phyloP scores from a whole-genome alignment of 768 basidiomycete species.

The Tricholoma saponaceum region DNA sequence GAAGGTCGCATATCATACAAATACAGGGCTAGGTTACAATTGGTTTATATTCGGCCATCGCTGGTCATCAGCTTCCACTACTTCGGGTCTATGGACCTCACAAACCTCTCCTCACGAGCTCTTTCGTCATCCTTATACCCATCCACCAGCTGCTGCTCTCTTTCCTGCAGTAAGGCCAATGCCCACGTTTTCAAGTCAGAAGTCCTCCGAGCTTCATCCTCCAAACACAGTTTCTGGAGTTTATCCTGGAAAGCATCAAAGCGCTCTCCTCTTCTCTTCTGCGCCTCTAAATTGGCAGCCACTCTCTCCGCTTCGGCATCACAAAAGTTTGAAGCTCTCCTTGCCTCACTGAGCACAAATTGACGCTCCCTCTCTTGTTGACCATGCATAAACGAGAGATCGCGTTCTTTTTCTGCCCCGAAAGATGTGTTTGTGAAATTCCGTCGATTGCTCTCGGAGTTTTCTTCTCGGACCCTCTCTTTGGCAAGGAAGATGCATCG shows the following conservation, averaged over 20 bases:
- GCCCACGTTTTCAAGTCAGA: neutral
- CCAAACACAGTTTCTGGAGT: neutral
- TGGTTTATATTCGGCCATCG: no score
- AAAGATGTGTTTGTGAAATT: no score
- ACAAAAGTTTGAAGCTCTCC: neutral
- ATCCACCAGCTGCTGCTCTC: neutral
- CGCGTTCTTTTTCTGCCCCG: neutral
- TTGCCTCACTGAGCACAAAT: neutral
- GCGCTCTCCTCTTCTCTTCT: neutral
- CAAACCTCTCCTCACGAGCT: neutral
- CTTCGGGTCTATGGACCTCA: neutral
- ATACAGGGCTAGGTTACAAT: no score
- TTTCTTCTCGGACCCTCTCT: no score
- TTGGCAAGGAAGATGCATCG: no score
- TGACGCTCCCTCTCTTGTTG: neutral
- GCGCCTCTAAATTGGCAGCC: neutral
- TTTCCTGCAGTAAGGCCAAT: neutral
- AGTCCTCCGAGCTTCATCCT: neutral
- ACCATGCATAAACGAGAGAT: neutral
- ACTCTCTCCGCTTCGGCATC: neutral
- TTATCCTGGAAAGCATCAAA: neutral
- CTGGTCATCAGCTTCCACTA: no score
- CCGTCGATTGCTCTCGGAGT: no score
- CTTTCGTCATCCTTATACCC: neutral
- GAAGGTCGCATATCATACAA: no score